Evolutionary conservation across 192 early-diverging fungal genomes (phyloP), one percentile per base, ranked within the genome.

Genomic region (Dispira simplex): DNA sequence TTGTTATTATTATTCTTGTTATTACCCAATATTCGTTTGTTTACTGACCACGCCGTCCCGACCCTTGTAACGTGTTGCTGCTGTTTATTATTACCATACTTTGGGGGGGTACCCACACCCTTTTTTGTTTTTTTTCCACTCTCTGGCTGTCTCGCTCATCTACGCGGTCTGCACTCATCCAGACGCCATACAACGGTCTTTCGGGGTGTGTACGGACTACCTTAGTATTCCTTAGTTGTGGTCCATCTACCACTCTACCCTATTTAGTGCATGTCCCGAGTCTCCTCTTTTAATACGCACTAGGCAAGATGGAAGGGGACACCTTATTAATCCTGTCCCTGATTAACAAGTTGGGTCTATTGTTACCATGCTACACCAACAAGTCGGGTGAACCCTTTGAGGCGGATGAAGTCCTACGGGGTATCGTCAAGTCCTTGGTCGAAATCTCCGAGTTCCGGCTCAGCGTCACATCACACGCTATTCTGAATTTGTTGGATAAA

Each of bases 381-480:
- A 69, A 76, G 66, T 72, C 74, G 46, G 71, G 87, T 48, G 79
- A 84, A 13, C 70, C 72, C 32, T 73, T 94, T 56, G 83, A 91
- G 53, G 58, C 73, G 49, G 90, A 92, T 77, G 82, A 85, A 25
- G 77, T 89, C 58, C 83, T 94, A 67, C 79, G 82, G 66, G 86
- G 90, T 72, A 88, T 80, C 70, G 83, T 92, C 60, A 71, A 75
- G 64, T 79, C 89, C 18, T 63, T 94, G 48, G 74, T 92, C 53
- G 83, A 89, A 63, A 75, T 90, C 27, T 88, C 90, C 23, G 85
- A 82, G 59, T 88, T 78, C 78, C 79, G 85, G 44, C 79, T 94
- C 25, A 71, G 76, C 23, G 78, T 80, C 25, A 84, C 91, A 60
- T 75, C 83, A 62, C 77, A 78, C 46, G 78, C 84, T 56, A 76